Conservation (phyloP, 768 basidiomycete species). For the Tylopilus intermedius region DNA sequence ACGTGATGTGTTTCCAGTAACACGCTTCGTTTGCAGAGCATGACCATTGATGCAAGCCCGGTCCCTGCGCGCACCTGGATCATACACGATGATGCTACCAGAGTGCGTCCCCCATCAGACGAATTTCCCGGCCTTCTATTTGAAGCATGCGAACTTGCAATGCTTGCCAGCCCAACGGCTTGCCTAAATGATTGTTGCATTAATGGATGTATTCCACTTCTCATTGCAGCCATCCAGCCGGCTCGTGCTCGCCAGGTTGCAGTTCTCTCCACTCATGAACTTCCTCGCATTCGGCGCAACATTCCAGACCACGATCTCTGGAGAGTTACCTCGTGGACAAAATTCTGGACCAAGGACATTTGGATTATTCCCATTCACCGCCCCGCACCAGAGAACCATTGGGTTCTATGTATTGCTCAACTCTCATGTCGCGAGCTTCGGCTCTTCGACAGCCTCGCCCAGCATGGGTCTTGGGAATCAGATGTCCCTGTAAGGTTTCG, state of each 20-base stretch:
- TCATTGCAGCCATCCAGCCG: neutral
- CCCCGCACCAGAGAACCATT: conserved; percentile 22
- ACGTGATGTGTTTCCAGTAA: no score
- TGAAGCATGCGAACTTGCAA: conserved; percentile 1
- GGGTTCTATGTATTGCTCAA: conserved; percentile 29
- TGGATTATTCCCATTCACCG: conserved; percentile 40
- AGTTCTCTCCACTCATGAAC: conserved; percentile 9
- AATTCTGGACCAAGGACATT: neutral
- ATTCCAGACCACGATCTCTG: conserved; percentile 16
- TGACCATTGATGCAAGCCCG: no score
- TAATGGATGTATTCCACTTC: conserved; percentile 12
- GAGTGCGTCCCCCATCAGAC: neutral
- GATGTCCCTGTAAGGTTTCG: neutral
- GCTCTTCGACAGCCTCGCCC: conserved; percentile 13
- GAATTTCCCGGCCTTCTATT: conserved; percentile 5
- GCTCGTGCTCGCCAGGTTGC: neutral
- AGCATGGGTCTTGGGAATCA: conserved; percentile 1
- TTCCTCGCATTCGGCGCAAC: neutral
- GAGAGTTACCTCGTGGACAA: conserved; percentile 1
- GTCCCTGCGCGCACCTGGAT: neutral
- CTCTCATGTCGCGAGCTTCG: conserved; percentile 1
- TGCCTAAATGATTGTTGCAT: conserved; percentile 14
- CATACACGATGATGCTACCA: neutral
- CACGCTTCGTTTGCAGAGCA: no score
- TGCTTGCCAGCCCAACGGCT: conserved; percentile 2